These are phyloP conservation scores for Verruconis gallopava DNA, from an alignment of 2,329 filamentous ascomycete genomes.

Conservation along the genomic window DNA sequence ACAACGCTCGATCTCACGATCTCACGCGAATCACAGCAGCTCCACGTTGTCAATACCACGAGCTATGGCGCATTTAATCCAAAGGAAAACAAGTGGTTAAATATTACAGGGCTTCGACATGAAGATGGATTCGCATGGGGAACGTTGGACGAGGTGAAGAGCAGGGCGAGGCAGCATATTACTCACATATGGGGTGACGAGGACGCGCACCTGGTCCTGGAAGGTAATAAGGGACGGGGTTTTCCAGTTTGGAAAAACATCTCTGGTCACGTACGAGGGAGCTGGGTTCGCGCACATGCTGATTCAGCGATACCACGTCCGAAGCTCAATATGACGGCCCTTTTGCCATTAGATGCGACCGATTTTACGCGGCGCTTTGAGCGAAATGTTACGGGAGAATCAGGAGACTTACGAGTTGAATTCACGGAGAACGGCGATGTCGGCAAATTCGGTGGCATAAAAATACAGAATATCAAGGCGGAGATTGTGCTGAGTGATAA, in stretches of 20 bases:
- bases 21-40: slow-evolving; percentile 4
- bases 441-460: background rate
- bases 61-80: slow-evolving; percentile 11
- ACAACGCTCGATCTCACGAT: background rate
- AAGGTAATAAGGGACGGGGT: background rate
- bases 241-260: slow-evolving; percentile 10
- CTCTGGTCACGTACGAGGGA: slow-evolving; percentile 8
- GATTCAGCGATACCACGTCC: slow-evolving; percentile 3
- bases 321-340: slow-evolving; percentile 8
- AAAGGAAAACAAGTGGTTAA: slow-evolving; percentile 7
- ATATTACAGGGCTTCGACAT: slow-evolving; percentile 11
- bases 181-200: slow-evolving; percentile 5
- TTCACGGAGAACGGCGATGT: slow-evolving; percentile 3
- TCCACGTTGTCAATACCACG: slow-evolving; percentile 8
- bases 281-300: slow-evolving; percentile 10
- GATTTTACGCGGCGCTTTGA: background rate
- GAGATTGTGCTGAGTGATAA: slow-evolving; percentile 56
- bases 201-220: background rate
- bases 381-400: slow-evolving; percentile 10
- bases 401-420: slow-evolving; percentile 5
- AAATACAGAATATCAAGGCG: slow-evolving; percentile 6
- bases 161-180: slow-evolving; percentile 8
- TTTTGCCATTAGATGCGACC: slow-evolving; percentile 5
- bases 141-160: slow-evolving; percentile 7
- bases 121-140: slow-evolving; percentile 10